These are phyloP conservation scores for Purshia tridentata DNA, from an alignment of 306 rosid species.

Conservation along the genomic window DNA sequence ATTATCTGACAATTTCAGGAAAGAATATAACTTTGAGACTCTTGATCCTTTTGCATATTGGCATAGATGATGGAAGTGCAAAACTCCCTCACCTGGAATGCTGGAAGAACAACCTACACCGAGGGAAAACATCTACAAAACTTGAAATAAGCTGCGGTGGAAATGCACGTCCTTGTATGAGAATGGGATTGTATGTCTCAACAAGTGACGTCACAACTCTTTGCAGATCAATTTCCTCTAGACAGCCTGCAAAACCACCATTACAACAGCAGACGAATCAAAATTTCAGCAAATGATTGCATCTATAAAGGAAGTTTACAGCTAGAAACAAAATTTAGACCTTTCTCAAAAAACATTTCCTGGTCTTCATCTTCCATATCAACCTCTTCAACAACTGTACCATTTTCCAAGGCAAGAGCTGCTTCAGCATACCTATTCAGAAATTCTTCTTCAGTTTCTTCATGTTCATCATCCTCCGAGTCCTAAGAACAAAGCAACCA, in stretches of 20 bases:
- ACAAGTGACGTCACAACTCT: slow-evolving; percentile 42
- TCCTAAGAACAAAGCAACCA: slow-evolving; percentile 37
- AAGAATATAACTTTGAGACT: neutral
- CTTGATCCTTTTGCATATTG: neutral
- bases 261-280: slow-evolving; percentile 20
- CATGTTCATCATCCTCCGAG: slow-evolving; percentile 71
- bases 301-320: slow-evolving; percentile 8
- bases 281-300: slow-evolving; percentile 5
- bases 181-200: slow-evolving; percentile 48
- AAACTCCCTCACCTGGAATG: slow-evolving; percentile 25
- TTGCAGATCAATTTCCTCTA: slow-evolving; percentile 53
- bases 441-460: slow-evolving; percentile 83
- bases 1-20: neutral
- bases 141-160: slow-evolving; percentile 42
- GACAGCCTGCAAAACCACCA: slow-evolving; percentile 52
- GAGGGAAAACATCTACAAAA: slow-evolving; percentile 57
- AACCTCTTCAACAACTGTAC: slow-evolving; percentile 66
- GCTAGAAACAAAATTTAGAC: neutral
- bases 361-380: slow-evolving; percentile 66
- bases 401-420: slow-evolving; percentile 71
- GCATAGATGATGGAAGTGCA: neutral
- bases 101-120: slow-evolving; percentile 43
- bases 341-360: slow-evolving; percentile 42
- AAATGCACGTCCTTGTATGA: slow-evolving; percentile 44
- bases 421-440: slow-evolving; percentile 83